Percentiles rank a stretch among this genome's conserved stretches.
These are phyloP conservation scores for Acacia crassicarpa DNA, from an alignment of 306 rosid species.

Conservation along the genomic window DNA sequence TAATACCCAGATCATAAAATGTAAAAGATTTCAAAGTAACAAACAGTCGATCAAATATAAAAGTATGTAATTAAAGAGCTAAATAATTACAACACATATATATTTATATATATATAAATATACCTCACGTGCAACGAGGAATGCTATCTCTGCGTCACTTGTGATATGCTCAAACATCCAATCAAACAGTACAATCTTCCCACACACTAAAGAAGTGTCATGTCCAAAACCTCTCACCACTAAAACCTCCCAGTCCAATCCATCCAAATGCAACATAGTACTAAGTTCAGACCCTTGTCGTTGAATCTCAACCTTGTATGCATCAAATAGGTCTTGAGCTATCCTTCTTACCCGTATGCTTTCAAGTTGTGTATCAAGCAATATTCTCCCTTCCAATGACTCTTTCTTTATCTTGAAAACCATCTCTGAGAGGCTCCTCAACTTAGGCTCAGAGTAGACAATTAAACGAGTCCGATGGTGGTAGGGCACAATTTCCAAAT, in stretches of 20 bases:
- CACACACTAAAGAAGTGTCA: slow-evolving; percentile 71
- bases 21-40: not conserved
- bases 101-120: too few species aligned
- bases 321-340: slow-evolving; percentile 57
- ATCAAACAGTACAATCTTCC: slow-evolving; percentile 78
- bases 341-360: slow-evolving; percentile 71
- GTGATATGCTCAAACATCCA: slow-evolving; percentile 71
- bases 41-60: not conserved
- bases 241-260: slow-evolving; percentile 81
- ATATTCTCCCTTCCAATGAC: slow-evolving; percentile 53
- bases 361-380: slow-evolving; percentile 74
- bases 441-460: slow-evolving; percentile 49
- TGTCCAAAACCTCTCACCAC: slow-evolving; percentile 66
- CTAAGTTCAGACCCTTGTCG: slow-evolving; percentile 40
- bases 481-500: slow-evolving; percentile 63
- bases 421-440: slow-evolving; percentile 60
- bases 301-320: slow-evolving; percentile 42
- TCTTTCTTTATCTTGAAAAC: slow-evolving; percentile 53
- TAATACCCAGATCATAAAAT: not conserved
- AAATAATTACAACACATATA: not conserved
- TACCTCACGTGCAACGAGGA: slow-evolving; percentile 85
- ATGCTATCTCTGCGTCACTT: slow-evolving; percentile 71
- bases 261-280: slow-evolving; percentile 60
- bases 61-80: not conserved
- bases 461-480: slow-evolving; percentile 67